Percentiles rank a stretch among this genome's conserved stretches.
Conservation (phyloP, 805 yeast genomes). For the Phaffomyces antillensis region DNA sequence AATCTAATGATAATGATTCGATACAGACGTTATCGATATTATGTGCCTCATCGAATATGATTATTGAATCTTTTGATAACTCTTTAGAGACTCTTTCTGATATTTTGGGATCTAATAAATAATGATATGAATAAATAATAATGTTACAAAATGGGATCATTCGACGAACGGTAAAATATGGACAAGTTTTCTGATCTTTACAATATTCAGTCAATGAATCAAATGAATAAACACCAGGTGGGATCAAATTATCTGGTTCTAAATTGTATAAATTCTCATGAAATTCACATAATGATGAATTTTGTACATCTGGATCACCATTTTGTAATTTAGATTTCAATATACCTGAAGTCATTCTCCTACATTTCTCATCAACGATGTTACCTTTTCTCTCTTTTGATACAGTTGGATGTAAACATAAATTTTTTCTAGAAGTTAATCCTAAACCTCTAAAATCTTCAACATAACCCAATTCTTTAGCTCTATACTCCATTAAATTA, state of each 20-base stretch:
- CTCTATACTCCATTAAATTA: conserved; percentile 78
- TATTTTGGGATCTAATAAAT: conserved; percentile 92
- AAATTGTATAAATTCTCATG: conserved; percentile 85
- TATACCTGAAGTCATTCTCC: conserved; percentile 90
- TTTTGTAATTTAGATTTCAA: conserved; percentile 59
- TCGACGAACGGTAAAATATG: conserved; percentile 95
- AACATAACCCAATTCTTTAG: conserved; percentile 72
- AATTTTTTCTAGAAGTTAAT: conserved; percentile 85
- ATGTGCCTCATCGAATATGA: conserved; percentile 97
- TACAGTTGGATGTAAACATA: conserved; percentile 85
- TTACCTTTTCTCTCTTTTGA: conserved; percentile 84
- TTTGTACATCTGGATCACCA: conserved; percentile 37
- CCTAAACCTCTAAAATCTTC: conserved; percentile 96
- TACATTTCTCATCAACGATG: conserved; percentile 92
- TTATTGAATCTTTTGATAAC: conserved; percentile 84
- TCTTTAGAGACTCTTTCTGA: conserved; percentile 93
- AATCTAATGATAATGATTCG: conserved; percentile 84
- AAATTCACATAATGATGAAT: conserved; percentile 64
- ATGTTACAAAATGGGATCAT: conserved; percentile 94
- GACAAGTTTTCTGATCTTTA: conserved; percentile 76
- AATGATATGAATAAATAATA: conserved; percentile 93
- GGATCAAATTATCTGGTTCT: conserved; percentile 85
- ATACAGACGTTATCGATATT: conserved; percentile 98
- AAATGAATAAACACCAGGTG: conserved; percentile 91
- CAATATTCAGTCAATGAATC: conserved; percentile 77